phyloP scores from a whole-genome alignment of 169 alveolate genomes.

The Cryptosporidium parvum region DNA sequence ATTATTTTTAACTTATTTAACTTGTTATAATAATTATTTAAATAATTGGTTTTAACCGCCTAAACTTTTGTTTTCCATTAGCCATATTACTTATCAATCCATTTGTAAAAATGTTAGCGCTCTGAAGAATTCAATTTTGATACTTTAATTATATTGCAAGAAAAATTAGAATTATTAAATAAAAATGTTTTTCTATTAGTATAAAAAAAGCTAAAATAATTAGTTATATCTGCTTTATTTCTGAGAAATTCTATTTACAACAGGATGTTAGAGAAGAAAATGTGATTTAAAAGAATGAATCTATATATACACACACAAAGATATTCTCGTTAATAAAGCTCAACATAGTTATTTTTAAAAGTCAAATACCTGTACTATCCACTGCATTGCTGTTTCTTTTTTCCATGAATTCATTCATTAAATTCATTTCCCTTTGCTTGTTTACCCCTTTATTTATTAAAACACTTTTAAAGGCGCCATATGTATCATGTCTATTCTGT shows the following conservation, averaged over 20 bases:
- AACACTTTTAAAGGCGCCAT: background rate
- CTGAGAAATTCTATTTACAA: background rate
- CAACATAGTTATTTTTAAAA: too few species aligned
- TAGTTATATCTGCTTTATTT: too few species aligned
- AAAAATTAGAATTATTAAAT: too few species aligned
- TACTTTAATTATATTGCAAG: too few species aligned
- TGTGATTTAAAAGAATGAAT: background rate
- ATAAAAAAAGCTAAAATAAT: too few species aligned
- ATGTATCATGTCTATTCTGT: conserved; percentile 23
- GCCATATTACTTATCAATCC: background rate
- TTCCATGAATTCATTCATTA: background rate
- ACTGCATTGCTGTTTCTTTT: too few species aligned
- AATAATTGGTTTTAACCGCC: background rate
- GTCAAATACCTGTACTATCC: background rate
- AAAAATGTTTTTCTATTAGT: too few species aligned
- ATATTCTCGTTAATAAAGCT: background rate
- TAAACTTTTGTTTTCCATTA: background rate
- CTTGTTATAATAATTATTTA: background rate
- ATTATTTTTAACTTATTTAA: background rate
- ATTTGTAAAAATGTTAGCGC: background rate
- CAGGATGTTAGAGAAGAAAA: background rate
- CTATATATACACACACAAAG: too few species aligned
- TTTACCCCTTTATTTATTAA: background rate
- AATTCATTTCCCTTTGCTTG: background rate
- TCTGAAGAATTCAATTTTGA: background rate